Base-by-base conservation (phyloP, 1,284 basidiomycete genomes). In the Peniophora sp. region DNA sequence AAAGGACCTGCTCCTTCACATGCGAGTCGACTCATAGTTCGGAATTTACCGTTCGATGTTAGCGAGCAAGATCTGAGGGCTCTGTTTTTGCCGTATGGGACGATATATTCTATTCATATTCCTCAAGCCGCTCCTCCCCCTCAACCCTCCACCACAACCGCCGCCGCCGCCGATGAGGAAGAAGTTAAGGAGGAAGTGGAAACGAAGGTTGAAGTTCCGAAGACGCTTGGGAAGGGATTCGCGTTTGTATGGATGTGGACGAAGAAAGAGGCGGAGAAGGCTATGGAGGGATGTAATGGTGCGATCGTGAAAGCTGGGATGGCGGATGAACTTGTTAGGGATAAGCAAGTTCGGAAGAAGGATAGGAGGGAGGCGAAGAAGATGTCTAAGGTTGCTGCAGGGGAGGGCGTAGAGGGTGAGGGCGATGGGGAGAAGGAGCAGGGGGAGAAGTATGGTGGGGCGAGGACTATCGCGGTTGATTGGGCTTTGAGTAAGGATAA, bases 181-280 rank as follows among this genome's bases (percentile, higher is more conserved):
- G 66, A 69, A 16, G 49, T 52, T 23, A 57, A 55, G 51, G 58
- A 52, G 50, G 62, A 63, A 35, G 57, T 46, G 10, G 51, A 44
- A 19, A 47, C 44, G 39, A 46, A 52, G 41, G 62, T 23, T 59
- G 59, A 49, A 19, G 48, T 27, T 1, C 45, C 41, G 57, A 52
- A 51, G 43, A 56, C 68, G 1, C 73, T 81, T 20, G 78, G 78
- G 20, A 86, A 90, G 58, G 95, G 96, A 0, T 99, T 97, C 60
- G 96, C 93, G 0, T 98, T 99, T 61, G 85, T 98, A 12, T 97
- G 94, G 92, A 94, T 92, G 78, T 69, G 94, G 55, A 86, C 83
- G 56, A 83, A 81, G 60, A 85, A 87, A 55, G 91, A 95, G 61
- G 95, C 94, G 2, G 87, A 93, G 63, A 74, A 75, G 47, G 96